phyloP scores from a whole-genome alignment of 257 asterid species.

The Lithospermum erythrorhizon region DNA sequence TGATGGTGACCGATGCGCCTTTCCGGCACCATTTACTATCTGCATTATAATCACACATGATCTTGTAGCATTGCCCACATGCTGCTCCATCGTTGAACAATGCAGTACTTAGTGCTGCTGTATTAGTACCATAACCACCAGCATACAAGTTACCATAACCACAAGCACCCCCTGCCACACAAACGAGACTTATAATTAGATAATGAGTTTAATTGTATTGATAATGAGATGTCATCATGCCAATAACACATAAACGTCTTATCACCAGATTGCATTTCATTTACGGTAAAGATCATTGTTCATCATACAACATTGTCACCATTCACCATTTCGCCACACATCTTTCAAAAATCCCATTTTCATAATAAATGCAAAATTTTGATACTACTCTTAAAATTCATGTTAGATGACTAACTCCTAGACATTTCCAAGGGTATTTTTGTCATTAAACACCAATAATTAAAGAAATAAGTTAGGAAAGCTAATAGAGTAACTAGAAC shows the following conservation, averaged over 20 bases:
- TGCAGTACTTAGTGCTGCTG: slow-evolving; percentile 30
- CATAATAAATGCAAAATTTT: no score
- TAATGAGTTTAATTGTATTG: neutral
- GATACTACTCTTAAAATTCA: no score
- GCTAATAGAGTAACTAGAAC: no score
- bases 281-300: no score
- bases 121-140: slow-evolving; percentile 25
- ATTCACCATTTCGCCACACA: no score
- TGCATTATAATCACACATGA: slow-evolving; percentile 21
- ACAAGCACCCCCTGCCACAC: slow-evolving; percentile 27
- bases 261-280: neutral
- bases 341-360: no score
- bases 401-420: no score
- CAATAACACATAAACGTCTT: neutral
- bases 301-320: no score
- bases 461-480: no score
- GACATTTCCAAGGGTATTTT: no score
- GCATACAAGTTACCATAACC: slow-evolving; percentile 28
- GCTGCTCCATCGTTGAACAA: slow-evolving; percentile 30
- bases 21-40: slow-evolving; percentile 21
- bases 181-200: neutral
- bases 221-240: neutral
- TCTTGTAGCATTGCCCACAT: slow-evolving; percentile 36
- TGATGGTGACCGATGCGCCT: slow-evolving; percentile 28
- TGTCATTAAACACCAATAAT: no score